Base-by-base conservation (phyloP, 1,284 basidiomycete species). In the Rhodotorula sp. region DNA sequence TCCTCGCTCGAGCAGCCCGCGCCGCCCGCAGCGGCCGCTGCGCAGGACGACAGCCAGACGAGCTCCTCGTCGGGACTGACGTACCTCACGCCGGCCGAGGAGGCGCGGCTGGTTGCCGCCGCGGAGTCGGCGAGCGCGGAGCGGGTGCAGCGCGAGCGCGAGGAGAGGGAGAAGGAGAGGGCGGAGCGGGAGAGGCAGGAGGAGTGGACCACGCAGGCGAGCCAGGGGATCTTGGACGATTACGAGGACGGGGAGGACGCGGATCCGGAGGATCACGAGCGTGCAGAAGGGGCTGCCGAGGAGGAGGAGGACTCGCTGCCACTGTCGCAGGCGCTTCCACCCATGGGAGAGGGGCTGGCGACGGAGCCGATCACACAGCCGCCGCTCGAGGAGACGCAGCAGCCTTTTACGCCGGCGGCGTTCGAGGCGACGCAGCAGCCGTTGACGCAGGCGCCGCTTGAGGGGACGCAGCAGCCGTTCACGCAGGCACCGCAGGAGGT, bases 211-310 rank as follows among this genome's bases (percentile, higher is more conserved):
- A 21, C 34, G 13, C 29, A 36, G 32, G 61, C 51, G 37, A 62
- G 61, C n/a, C 25, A 53, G 61, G 61, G 61, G 2, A 37, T 51
- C 25, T 50, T 62, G 36, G 61, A 51, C 36, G 61, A 53, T n/a
- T 36, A 51, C n/a, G 61, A 62, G 0, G 50, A 54, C 21, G 58
- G 48, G 8, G 41, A 46, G 12, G 57, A 58, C n/a, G 39, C 15
- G 3, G 41, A 22, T 29, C 39, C n/a, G 17, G 41, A 29, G 17
- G 29, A 44, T 3, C 19, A 19, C 19, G 58, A 32, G 13, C n/a
- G 51, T n/a, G n/a, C n/a, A n/a, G n/a, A n/a, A n/a, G n/a, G 1
- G 17, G n/a, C 15, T 1, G 29, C 19, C 29, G 29, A 54, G 15
- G 15, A 12, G 9, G 13, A 54, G 17, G 53, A 22, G 29, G 53